These are phyloP conservation scores for Hymenoscyphus infarciens DNA, from an alignment of 2,329 filamentous ascomycete species.

Conservation along the genomic window DNA sequence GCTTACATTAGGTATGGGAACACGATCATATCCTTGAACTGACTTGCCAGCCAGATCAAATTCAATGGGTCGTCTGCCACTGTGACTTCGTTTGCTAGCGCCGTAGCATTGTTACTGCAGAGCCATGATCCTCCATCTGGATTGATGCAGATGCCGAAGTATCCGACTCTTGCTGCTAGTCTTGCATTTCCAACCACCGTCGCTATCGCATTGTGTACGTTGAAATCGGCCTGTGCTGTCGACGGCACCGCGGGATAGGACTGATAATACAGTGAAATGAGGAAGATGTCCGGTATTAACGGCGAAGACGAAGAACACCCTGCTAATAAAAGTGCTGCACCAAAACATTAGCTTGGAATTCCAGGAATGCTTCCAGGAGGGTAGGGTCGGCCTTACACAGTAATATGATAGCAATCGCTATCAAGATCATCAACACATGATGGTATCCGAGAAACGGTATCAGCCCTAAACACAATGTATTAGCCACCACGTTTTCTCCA, in stretches of 20 bases:
- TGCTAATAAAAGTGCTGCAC: slow-evolving; percentile 77
- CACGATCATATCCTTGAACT: slow-evolving; percentile 98
- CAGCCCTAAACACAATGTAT: slow-evolving; percentile 42
- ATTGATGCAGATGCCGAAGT: slow-evolving; percentile 96
- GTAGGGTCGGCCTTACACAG: slow-evolving; percentile 67
- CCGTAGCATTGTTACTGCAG: slow-evolving; percentile 95
- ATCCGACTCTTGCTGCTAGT: slow-evolving; percentile 89
- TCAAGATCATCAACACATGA: slow-evolving; percentile 96
- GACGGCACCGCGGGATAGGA: slow-evolving; percentile 77
- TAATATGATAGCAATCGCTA: slow-evolving; percentile 88
- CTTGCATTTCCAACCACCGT: slow-evolving; percentile 85
- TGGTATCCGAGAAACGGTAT: slow-evolving; percentile 69
- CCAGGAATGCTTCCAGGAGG: neutral
- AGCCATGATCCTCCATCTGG: slow-evolving; percentile 86
- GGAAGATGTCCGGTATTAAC: slow-evolving; percentile 91
- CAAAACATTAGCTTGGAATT: slow-evolving; percentile 20
- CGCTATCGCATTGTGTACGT: slow-evolving; percentile 76
- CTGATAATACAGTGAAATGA: slow-evolving; percentile 93
- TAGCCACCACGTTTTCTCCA: slow-evolving; percentile 13
- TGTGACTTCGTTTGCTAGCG: slow-evolving; percentile 81
- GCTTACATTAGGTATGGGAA: slow-evolving; percentile 92
- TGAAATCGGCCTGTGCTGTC: slow-evolving; percentile 86
- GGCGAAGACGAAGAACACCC: slow-evolving; percentile 97
- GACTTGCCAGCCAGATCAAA: slow-evolving; percentile 91
- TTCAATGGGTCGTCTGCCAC: slow-evolving; percentile 95